These are phyloP conservation scores for Astraeus odoratus DNA, from an alignment of 768 basidiomycete species.

Conservation along the genomic window DNA sequence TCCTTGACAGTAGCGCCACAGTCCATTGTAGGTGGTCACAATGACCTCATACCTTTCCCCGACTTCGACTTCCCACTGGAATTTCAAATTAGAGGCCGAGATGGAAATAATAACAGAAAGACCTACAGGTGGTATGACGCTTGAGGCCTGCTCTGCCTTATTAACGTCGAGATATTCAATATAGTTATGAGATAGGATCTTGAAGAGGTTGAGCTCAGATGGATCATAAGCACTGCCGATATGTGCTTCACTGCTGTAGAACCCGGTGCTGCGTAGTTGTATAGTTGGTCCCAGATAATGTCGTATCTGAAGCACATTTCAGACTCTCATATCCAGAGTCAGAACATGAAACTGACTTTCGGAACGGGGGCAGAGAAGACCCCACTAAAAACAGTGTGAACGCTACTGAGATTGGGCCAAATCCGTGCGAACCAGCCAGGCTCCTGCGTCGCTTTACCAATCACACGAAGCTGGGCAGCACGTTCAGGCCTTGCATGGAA, in stretches of 20 bases:
- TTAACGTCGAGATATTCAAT: slow-evolving; percentile 6
- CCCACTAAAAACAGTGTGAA: slow-evolving; percentile 1
- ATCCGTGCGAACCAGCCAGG: slow-evolving; percentile 1
- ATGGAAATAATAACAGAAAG: background rate
- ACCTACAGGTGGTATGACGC: slow-evolving; percentile 3
- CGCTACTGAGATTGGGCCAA: background rate
- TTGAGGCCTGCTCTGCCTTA: background rate
- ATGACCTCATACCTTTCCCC: slow-evolving; percentile 4
- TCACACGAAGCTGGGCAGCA: slow-evolving; percentile 5
- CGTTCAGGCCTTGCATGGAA: slow-evolving; percentile 1
- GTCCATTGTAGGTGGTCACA: slow-evolving; percentile 3
- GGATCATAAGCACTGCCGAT: slow-evolving; percentile 2
- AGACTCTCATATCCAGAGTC: background rate
- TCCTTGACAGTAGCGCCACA: slow-evolving; percentile 6
- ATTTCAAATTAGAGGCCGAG: background rate
- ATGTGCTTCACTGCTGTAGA: background rate
- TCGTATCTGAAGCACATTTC: background rate
- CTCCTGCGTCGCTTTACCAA: background rate
- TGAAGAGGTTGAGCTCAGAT: slow-evolving; percentile 5
- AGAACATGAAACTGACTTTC: background rate
- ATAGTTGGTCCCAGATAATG: slow-evolving; percentile 3
- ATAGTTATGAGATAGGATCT: background rate
- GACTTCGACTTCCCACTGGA: slow-evolving; percentile 4
- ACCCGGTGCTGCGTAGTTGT: background rate
- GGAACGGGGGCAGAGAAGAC: slow-evolving; percentile 1